Evolutionary conservation across 345 rosid species (phyloP), one percentile per base, ranked within the genome.

Genomic region (Citrus glauca): DNA sequence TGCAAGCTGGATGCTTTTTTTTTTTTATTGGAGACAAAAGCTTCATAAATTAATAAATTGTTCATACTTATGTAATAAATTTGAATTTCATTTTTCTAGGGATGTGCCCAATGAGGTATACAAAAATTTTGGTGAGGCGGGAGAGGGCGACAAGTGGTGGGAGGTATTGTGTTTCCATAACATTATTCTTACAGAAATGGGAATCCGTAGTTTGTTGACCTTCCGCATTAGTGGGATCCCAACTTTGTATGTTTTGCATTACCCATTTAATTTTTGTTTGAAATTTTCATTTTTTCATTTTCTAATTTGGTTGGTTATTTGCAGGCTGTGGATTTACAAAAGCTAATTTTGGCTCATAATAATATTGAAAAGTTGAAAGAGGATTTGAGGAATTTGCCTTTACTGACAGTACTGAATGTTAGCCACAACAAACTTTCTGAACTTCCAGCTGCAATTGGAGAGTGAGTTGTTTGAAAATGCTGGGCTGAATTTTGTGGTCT

Each of bases 141-240:
- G 96, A 27, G 95, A 91, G 59, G 94, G 90, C 22, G 97, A 91
- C 71, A 95, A 93, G 76, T 95, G 99, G 96, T 93, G 99, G 98
- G 99, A 95, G 99, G 99, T 95, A 81, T 61, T n/a, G 24, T 16
- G 22, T 80, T 61, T 27, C 37, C 4, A 9, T 67, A 38, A 14
- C 14, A 11, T 40, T 35, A 9, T 7, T 11, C 57, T 13, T 13
- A 17, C 50, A 45, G 5, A 45, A 11, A 3, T 45, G 2, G 17
- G 50, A 45, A 45, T 45, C 50, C 5, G 1, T 45, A 45, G 50
- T 11, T 45, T 45, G 50, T 42, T 42, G 0, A 42, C 16, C 2
- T 10, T 42, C 48, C 1, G 1, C 48, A 16, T 50, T 50, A 4
- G 20, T 50, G 5, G 56, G 56, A 50, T 14, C 19, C 19, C 20